Evolutionary conservation across 768 basidiomycete species (phyloP).

Genomic region (Paxillus rubicundulus): DNA sequence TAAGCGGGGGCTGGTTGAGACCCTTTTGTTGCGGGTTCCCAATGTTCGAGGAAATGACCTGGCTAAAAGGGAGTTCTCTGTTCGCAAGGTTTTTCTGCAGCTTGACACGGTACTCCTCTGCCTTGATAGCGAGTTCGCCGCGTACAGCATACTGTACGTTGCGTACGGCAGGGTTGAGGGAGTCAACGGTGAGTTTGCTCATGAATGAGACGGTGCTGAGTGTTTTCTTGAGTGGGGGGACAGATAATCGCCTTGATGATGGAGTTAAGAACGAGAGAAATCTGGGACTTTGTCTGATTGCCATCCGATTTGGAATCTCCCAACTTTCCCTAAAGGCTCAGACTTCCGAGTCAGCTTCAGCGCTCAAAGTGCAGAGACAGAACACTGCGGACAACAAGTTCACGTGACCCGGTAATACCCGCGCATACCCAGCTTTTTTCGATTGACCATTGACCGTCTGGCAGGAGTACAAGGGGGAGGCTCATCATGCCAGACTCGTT

Average conservation of each 20-base stretch:
- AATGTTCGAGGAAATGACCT: conserved; percentile 93
- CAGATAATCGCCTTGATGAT: background rate
- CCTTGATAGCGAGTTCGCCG: conserved; percentile 94
- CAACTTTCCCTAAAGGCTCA: background rate
- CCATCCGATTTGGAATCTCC: conserved; percentile 8
- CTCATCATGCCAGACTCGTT: conserved; percentile 76
- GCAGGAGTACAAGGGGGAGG: background rate
- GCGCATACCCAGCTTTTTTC: conserved; percentile 20
- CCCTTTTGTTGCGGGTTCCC: conserved; percentile 98
- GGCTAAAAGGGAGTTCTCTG: conserved; percentile 75
- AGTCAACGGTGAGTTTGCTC: conserved; percentile 60
- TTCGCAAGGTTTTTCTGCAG: conserved; percentile 50
- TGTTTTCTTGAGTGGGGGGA: conserved; percentile 1
- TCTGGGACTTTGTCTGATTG: conserved; percentile 1
- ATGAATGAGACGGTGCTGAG: conserved; percentile 31
- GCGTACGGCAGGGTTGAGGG: conserved; percentile 80
- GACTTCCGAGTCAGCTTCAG: too few relatives aligned
- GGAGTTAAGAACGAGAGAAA: conserved; percentile 5
- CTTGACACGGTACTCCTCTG: conserved; percentile 74
- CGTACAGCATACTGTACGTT: conserved; percentile 97
- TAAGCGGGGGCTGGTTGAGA: conserved; percentile 89
- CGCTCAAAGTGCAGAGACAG: too few relatives aligned
- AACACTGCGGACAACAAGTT: too few relatives aligned
- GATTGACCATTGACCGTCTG: background rate
- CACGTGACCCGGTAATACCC: conserved; percentile 21